phyloP scores from a whole-genome alignment of 495 filamentous ascomycete species.

The Pseudoneurospora amorphoporcata region DNA sequence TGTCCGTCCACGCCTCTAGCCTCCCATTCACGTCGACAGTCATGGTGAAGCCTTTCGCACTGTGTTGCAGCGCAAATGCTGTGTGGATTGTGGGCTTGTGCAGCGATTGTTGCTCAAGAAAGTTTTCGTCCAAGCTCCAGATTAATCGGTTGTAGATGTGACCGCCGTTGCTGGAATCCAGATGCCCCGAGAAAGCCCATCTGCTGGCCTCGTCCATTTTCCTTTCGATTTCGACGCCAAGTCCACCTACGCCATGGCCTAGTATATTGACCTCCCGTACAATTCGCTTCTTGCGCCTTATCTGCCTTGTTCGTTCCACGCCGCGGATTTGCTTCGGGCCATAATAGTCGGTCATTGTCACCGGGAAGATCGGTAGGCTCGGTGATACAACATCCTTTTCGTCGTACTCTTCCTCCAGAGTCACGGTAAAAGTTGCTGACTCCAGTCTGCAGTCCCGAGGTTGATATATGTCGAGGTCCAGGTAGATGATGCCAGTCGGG shows the following conservation, averaged over 20 bases:
- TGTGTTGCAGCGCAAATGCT: slow-evolving; percentile 25
- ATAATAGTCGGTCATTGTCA: slow-evolving; percentile 11
- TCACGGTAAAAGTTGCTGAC: slow-evolving; percentile 21
- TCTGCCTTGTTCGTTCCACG: slow-evolving; percentile 4
- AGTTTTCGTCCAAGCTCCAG: slow-evolving; percentile 25
- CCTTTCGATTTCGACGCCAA: slow-evolving; percentile 8
- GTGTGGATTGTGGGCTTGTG: slow-evolving; percentile 23
- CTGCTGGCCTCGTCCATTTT: slow-evolving; percentile 1
- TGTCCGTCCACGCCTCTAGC: background rate
- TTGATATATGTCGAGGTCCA: slow-evolving; percentile 23
- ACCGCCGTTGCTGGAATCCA: background rate
- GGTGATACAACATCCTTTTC: background rate
- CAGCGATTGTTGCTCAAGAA: slow-evolving; percentile 15
- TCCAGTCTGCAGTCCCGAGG: slow-evolving; percentile 19
- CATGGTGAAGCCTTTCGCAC: slow-evolving; percentile 23
- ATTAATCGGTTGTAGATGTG: slow-evolving; percentile 14
- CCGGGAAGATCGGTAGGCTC: background rate
- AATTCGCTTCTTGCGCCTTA: background rate
- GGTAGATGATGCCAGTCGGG: slow-evolving; percentile 24
- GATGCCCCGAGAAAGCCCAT: slow-evolving; percentile 9
- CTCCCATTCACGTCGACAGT: slow-evolving; percentile 21
- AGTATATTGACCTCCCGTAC: slow-evolving; percentile 5
- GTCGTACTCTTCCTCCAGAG: slow-evolving; percentile 13
- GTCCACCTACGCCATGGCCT: slow-evolving; percentile 9
- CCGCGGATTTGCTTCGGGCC: slow-evolving; percentile 7